phyloP scores from a whole-genome alignment of 148 eudicot genomes.

The Nepenthes mirabilis region DNA sequence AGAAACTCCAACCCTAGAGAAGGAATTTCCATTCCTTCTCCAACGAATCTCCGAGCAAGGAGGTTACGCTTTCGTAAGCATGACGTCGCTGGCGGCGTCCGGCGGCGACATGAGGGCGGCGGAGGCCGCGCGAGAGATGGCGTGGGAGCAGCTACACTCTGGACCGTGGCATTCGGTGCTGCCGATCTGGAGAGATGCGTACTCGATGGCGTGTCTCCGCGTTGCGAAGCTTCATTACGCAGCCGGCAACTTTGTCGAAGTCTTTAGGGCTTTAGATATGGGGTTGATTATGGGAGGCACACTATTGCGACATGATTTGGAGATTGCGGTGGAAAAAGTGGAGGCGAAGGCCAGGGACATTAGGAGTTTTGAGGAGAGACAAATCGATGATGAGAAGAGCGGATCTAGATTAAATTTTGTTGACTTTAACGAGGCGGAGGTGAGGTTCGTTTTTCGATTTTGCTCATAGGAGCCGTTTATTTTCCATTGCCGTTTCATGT shows the following conservation, averaged over 20 bases:
- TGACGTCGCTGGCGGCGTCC: constrained; percentile 27
- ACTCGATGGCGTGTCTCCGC: constrained; percentile 72
- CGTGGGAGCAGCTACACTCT: constrained; percentile 97
- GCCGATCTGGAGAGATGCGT: constrained; percentile 84
- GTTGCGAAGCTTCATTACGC: constrained; percentile 43
- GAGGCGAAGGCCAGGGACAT: constrained; percentile 9
- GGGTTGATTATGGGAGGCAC: constrained; percentile 92
- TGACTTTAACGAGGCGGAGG: constrained; percentile 46
- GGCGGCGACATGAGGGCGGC: constrained; percentile 44
- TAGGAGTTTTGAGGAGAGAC: constrained; percentile 9
- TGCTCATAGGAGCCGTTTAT: background rate
- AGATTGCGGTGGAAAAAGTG: constrained; percentile 27
- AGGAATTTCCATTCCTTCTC: constrained; percentile 24
- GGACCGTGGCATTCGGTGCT: constrained; percentile 87
- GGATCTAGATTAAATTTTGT: constrained; percentile 9
- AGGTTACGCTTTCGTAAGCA: constrained; percentile 63
- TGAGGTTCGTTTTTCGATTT: constrained; percentile 39
- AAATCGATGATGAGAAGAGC: background rate
- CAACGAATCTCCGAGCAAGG: constrained; percentile 49
- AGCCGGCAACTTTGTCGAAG: constrained; percentile 34
- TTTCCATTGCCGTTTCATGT: background rate
- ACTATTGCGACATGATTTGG: constrained; percentile 42
- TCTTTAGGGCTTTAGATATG: constrained; percentile 57
- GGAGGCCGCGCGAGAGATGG: constrained; percentile 89
- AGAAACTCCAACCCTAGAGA: constrained; percentile 38